phyloP scores from a whole-genome alignment of 1,284 basidiomycete genomes.

The Trichosporon inkin region DNA sequence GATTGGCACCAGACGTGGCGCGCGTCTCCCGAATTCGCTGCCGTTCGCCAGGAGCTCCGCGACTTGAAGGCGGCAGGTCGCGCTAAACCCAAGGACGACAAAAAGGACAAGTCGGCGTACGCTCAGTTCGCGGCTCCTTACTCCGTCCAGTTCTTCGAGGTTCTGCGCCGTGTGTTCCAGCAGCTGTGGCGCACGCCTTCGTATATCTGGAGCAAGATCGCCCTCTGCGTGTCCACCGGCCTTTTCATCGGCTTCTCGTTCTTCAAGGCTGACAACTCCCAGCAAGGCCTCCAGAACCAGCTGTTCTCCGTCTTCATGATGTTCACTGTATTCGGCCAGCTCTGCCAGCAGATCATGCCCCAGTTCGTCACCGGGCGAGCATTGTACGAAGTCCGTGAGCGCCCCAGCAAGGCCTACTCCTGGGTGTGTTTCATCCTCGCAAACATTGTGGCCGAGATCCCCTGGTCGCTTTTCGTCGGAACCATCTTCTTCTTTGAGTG shows the following conservation, averaged over 20 bases:
- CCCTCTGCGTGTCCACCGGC: slow-evolving; percentile 48
- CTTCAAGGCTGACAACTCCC: slow-evolving; percentile 62
- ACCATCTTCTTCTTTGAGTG: slow-evolving; percentile 51
- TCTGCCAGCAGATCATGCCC: slow-evolving; percentile 51
- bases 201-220: slow-evolving; percentile 71
- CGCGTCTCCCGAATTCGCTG: slow-evolving; percentile 49
- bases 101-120: slow-evolving; percentile 37
- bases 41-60: slow-evolving; percentile 51
- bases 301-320: slow-evolving; percentile 60
- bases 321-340: slow-evolving; percentile 50
- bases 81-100: slow-evolving; percentile 17
- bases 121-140: slow-evolving; percentile 59
- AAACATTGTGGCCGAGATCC: slow-evolving; percentile 50
- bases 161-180: slow-evolving; percentile 57
- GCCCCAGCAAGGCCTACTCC: slow-evolving; percentile 71
- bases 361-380: slow-evolving; percentile 54
- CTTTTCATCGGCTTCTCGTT: slow-evolving; percentile 57
- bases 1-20: slow-evolving; percentile 73
- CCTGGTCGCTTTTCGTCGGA: slow-evolving; percentile 54
- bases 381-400: slow-evolving; percentile 69
- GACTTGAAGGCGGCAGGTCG: slow-evolving; percentile 47
- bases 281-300: slow-evolving; percentile 75
- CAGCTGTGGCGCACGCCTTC: slow-evolving; percentile 63
- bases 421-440: slow-evolving; percentile 64
- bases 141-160: slow-evolving; percentile 55